These are phyloP conservation scores for Calonectria leucothoes DNA, from an alignment of 2,329 filamentous ascomycete species.

Conservation along the genomic window DNA sequence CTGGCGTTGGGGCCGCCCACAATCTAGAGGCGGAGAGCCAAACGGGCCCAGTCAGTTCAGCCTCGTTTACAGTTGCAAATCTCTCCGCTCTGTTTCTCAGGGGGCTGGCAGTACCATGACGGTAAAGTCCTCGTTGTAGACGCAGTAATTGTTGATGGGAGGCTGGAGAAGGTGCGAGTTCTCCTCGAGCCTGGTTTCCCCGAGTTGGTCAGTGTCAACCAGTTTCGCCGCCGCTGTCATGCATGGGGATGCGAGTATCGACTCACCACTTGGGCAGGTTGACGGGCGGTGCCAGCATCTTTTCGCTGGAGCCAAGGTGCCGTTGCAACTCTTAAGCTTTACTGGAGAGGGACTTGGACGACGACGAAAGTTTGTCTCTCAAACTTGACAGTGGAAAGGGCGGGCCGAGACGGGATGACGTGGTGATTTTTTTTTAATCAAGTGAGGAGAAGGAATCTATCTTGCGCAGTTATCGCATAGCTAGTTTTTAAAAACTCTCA, in stretches of 20 bases:
- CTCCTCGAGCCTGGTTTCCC: slow-evolving; percentile 80
- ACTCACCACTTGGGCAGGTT: slow-evolving; percentile 70
- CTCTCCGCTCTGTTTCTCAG: background rate
- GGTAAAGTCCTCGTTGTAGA: slow-evolving; percentile 86
- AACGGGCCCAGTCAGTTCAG: slow-evolving; percentile 2
- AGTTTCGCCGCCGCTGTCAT: background rate
- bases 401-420: slow-evolving; percentile 12
- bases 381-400: background rate
- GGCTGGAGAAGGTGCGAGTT: slow-evolving; percentile 94
- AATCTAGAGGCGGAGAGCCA: slow-evolving; percentile 62
- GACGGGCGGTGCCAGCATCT: slow-evolving; percentile 63
- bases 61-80: background rate
- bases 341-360: background rate
- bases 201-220: background rate
- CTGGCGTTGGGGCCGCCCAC: slow-evolving; percentile 96
- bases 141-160: slow-evolving; percentile 97
- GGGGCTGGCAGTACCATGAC: slow-evolving; percentile 73
- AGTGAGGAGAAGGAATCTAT: slow-evolving; percentile 9
- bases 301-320: background rate
- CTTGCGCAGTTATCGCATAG: background rate
- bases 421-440: slow-evolving; percentile 7
- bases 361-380: background rate
- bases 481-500: background rate
- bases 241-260: background rate
- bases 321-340: background rate